These are phyloP conservation scores for Pythium dissimile DNA, from an alignment of 352 stramenopile genomes.

Conservation along the genomic window DNA sequence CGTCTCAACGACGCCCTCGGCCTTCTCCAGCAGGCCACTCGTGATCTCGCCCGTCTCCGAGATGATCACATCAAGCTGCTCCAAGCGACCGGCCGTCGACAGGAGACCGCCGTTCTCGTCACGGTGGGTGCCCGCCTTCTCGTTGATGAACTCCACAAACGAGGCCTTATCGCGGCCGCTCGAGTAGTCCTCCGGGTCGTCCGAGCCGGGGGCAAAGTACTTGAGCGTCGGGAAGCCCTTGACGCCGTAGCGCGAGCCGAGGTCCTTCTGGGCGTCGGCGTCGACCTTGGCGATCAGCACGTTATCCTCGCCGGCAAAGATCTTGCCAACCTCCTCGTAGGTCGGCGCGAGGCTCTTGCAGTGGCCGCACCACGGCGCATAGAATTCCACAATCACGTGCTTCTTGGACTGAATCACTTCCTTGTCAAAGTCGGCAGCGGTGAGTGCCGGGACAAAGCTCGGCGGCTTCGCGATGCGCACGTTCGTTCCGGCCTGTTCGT, in stretches of 20 bases:
- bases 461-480: conserved; percentile 68
- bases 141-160: conserved; percentile 90
- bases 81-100: conserved; percentile 67
- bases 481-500: conserved; percentile 70
- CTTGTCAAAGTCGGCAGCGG: conserved; percentile 64
- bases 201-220: conserved; percentile 82
- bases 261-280: conserved; percentile 51
- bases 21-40: conserved; percentile 60
- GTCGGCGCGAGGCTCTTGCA: conserved; percentile 90
- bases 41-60: conserved; percentile 70
- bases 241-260: conserved; percentile 81
- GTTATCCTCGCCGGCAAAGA: conserved; percentile 72
- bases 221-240: conserved; percentile 91
- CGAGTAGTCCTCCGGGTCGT: conserved; percentile 85
- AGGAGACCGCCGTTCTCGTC: conserved; percentile 74
- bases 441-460: conserved; percentile 63
- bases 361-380: conserved; percentile 93
- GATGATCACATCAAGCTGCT: conserved; percentile 84
- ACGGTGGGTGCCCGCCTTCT: conserved; percentile 84
- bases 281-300: conserved; percentile 86
- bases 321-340: conserved; percentile 82
- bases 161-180: conserved; percentile 77
- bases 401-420: conserved; percentile 83
- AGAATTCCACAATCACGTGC: conserved; percentile 92
- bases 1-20: conserved; percentile 64